Conservation (phyloP, 2,329 filamentous ascomycete species). For the Phialophora macrospora region DNA sequence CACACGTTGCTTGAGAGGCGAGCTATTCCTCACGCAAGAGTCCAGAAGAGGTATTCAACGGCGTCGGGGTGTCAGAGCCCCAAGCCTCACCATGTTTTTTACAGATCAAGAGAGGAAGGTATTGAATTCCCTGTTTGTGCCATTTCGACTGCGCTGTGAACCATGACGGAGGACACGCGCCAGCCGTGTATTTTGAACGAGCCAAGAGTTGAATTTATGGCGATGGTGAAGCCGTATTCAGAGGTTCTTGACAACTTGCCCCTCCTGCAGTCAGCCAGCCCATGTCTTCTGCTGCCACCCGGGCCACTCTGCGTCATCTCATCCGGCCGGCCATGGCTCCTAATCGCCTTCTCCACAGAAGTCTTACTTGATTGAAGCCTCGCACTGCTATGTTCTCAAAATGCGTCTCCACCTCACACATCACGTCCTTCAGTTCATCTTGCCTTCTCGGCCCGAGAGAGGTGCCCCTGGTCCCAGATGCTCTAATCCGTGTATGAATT, state of each 20-base stretch:
- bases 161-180: too few relatives aligned
- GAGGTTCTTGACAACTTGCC: neutral
- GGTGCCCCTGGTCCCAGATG: neutral
- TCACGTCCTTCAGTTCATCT: neutral
- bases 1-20: neutral
- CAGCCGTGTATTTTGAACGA: neutral
- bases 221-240: neutral
- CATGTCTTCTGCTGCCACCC: neutral
- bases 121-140: neutral
- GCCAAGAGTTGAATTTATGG: neutral
- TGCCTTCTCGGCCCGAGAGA: neutral
- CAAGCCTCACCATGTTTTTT: neutral
- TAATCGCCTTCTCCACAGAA: neutral
- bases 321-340: neutral
- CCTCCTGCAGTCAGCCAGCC: neutral
- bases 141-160: neutral
- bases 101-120: neutral
- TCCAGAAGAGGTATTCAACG: neutral
- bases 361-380: neutral
- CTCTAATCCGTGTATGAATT: neutral
- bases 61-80: neutral
- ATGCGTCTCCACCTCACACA: neutral
- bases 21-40: neutral
- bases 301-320: too few relatives aligned
- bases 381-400: neutral